phyloP scores from a whole-genome alignment of 768 basidiomycete species.

The Lactifluus rugatus region DNA sequence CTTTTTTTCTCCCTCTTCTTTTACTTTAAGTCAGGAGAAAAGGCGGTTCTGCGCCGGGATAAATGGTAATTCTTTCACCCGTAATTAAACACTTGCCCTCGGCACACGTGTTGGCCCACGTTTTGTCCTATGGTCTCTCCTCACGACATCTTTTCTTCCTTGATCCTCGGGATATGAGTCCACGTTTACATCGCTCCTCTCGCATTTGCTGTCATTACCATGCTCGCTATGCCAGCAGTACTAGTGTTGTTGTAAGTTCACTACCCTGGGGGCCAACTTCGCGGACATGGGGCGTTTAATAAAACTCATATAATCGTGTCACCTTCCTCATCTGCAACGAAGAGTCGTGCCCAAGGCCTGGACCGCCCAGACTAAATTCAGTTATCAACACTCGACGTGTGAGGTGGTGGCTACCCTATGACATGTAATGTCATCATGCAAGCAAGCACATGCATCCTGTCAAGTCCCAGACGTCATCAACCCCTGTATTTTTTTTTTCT shows the following conservation, averaged over 20 bases:
- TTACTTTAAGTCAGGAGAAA: background rate
- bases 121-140: no score
- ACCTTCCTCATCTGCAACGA: constrained; percentile 7
- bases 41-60: background rate
- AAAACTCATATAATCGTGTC: constrained; percentile 2
- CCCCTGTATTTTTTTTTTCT: background rate
- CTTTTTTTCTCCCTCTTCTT: background rate
- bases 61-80: background rate
- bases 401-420: background rate
- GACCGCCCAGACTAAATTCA: background rate
- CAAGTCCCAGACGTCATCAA: background rate
- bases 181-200: background rate
- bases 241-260: no score
- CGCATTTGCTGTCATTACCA: background rate
- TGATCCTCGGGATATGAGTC: constrained; percentile 1
- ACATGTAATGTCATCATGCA: background rate
- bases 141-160: background rate
- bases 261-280: background rate
- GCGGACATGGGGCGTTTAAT: constrained; percentile 5
- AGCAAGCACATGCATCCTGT: no score
- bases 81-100: background rate
- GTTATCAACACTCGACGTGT: background rate
- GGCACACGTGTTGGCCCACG: background rate
- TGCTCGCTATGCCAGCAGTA: background rate
- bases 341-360: background rate